Evolutionary conservation across 2,329 filamentous ascomycete genomes (phyloP), one percentile per base, ranked within the genome.

Genomic region (Bisporella sp.): DNA sequence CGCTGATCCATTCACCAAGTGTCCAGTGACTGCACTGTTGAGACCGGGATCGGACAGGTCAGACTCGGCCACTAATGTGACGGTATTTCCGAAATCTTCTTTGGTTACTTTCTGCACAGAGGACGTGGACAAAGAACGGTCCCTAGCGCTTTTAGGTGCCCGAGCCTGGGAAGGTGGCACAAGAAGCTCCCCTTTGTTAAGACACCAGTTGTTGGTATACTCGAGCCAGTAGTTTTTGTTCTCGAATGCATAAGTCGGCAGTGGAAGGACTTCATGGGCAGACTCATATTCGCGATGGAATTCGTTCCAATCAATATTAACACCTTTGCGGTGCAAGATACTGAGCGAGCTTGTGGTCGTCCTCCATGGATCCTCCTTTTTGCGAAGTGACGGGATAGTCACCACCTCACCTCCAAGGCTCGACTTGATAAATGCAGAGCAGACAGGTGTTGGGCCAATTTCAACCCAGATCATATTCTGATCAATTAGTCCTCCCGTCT

Each of bases 381-480:
- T 44, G 28, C 42, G 42, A n/a, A 44, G 42, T 29, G 42, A 44
- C 5, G 42, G 11, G 5, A 44, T 5, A 5, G 42, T 5, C 5
- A 30, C 6, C 5, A 5, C 31, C 7, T 13, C 21, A 5, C 11
- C 5, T 44, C 11, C 11, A 29, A 44, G 6, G 2, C 69, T 79
- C 7, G 78, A 75, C 70, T 82, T 84, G 57, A 87, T 75, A 74
- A 89, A 82, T 52, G 76, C 76, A 45, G 75, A 74, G 66, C 79
- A 85, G 12, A 88, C 77, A 0, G 84, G 83, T 60, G 87, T 81
- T 35, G 85, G 83, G 12, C 85, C 85, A 54, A 89, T 69, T 64
- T 89, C 85, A 48, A 89, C 69, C 77, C 80, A 87, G 33, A 81
- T 73, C 2, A 82, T 85, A 7, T 35, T 29, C 55, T 83, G 78